Percentiles rank a stretch among this genome's conserved stretches.
Evolutionary conservation across 768 basidiomycete genomes (phyloP).

Genomic region (Russula ochroleuca): DNA sequence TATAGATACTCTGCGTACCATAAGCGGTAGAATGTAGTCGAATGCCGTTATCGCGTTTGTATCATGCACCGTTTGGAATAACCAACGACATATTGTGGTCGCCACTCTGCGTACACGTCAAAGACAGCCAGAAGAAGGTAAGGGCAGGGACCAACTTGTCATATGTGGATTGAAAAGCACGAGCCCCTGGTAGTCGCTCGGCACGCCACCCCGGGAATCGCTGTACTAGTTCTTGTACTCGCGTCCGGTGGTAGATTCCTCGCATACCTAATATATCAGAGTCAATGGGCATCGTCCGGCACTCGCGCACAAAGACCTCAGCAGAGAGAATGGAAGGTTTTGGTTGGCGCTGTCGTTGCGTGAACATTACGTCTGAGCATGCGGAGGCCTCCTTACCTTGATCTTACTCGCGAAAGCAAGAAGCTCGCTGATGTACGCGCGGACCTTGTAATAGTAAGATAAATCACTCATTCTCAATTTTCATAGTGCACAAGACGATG

Average conservation of each 20-base stretch:
- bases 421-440: conserved; percentile 71
- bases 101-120: conserved; percentile 46
- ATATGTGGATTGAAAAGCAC: conserved; percentile 82
- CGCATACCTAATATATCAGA: conserved; percentile 75
- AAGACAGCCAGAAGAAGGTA: background rate
- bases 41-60: conserved; percentile 71
- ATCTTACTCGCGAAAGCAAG: conserved; percentile 68
- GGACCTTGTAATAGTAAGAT: conserved; percentile 44
- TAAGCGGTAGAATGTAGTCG: conserved; percentile 76
- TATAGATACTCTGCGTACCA: conserved; percentile 46
- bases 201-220: conserved; percentile 66
- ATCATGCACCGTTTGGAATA: conserved; percentile 70
- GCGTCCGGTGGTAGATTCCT: conserved; percentile 53
- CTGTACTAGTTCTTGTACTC: conserved; percentile 57
- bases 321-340: conserved; percentile 55
- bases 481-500: conserved; percentile 8
- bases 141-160: conserved; percentile 51
- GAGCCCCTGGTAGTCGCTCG: conserved; percentile 65
- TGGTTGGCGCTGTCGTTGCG: conserved; percentile 52
- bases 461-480: background rate
- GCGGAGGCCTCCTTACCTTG: conserved; percentile 43
- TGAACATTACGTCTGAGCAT: conserved; percentile 3
- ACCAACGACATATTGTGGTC: conserved; percentile 69
- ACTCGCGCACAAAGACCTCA: conserved; percentile 65
- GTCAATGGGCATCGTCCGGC: conserved; percentile 49